Base-by-base conservation (phyloP, 345 rosid species). In the Mercurialis annua region DNA sequence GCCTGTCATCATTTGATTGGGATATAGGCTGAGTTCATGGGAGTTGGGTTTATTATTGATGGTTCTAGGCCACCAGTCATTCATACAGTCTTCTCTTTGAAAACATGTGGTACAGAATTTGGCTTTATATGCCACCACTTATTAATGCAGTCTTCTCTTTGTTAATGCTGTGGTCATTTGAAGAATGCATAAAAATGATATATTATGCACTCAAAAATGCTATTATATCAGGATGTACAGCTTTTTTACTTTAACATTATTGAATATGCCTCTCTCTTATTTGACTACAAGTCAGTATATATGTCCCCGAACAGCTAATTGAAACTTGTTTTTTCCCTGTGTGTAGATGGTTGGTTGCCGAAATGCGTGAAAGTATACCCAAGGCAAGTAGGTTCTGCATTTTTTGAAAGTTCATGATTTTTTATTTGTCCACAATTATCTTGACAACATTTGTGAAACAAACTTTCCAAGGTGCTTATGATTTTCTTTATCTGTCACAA, bases 281-380 rank as follows among this genome's bases (percentile, higher is more conserved):
- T 17, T 36, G 30, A 23, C 36, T 34, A 24, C 50, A 30, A 52
- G 65, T 64, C 14, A 46, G 11, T 30, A 23, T 44, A 26, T 54
- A 11, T 66, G 61, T 38, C 66, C 36, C 61, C 38, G 56, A 51
- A 30, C 61, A 20, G 52, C 64, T 59, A 42, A 69, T 62, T 75
- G 73, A 73, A 62, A 56, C 62, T 80, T 74, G 62, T 66, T 70
- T 73, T 68, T 67, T 85, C 72, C 43, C 64, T n/a, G 67, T 46
- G 23, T 72, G 79, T 83, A 87, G 98, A 85, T 94, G 99, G 98
- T 76, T 94, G 83, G 73, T 89, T 64, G 98, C 82, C 58, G 99
- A 94, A 85, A 86, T 94, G 69, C 65, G 74, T 70, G 98, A 94
- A 79, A 89, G 96, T 78, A 51, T 94, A 77, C 97, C 96, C 59